Base-by-base conservation (phyloP, 176 grass and related monocot genomes). In the Hyparrhenia diplandra region DNA sequence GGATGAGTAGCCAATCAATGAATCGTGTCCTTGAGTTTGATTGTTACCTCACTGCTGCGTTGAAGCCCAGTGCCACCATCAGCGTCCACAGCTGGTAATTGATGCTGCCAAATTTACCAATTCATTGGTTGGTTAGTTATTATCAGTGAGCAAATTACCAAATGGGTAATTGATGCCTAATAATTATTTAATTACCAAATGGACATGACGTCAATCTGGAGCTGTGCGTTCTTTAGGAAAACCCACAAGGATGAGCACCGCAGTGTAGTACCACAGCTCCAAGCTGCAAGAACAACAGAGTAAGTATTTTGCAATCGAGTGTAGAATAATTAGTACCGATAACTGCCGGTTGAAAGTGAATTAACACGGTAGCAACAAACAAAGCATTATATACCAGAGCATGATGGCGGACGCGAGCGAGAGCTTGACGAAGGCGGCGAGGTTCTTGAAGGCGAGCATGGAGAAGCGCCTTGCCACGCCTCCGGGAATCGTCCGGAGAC, bases 211-310 rank as follows among this genome's bases (percentile, higher is more conserved):
- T 90, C 91, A 73, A 97, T 79, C 63, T 90, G 84, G 67, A 94
- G 74, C 55, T 86, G 30, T 24, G 94, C 80, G 79, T 92, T 90
- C 64, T 86, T 90, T 2, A 97, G 86, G 64, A 87, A n/a, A 81
- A 9, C 94, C 94, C 13, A 93, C 92, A 46, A 97, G 91, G 43
- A 97, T 88, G 52, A 97, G 79, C 72, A 97, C 82, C 59, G 92
- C 90, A 36, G 89, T 92, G 79, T 94, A 94, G 78, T 97, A 97
- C 94, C 94, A 97, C 2, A 97, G 82, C 88, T 97, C 94, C 87
- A 97, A 90, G 82, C 94, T 97, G 46, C 1, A 52, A 52, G 16
- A 47, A 47, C 4, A 32, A 32, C 31, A 14, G 42, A 45, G 42
- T 14, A 45, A n/a, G n/a, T n/a, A n/a, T 49, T 49, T 18, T 49